Percentiles rank a stretch among this genome's conserved stretches.
phyloP scores from a whole-genome alignment of 2,329 filamentous ascomycete species.

The Bipolaris cookei region DNA sequence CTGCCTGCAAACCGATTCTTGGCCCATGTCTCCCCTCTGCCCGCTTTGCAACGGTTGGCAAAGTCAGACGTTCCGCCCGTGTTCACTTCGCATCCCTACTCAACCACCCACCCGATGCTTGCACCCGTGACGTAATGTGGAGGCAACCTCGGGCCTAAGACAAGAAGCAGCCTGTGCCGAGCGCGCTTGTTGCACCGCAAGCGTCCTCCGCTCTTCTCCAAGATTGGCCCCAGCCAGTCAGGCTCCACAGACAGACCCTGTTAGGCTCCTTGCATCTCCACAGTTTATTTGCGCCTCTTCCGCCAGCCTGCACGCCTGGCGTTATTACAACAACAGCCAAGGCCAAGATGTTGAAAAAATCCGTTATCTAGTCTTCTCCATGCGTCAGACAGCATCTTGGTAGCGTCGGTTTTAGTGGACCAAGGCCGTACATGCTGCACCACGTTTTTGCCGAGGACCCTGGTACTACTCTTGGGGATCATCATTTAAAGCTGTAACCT shows the following conservation, averaged over 20 bases:
- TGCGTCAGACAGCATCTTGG: constrained; percentile 29
- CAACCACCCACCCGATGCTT: constrained; percentile 11
- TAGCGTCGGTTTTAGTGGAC: constrained; percentile 33
- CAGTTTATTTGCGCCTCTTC: constrained; percentile 37
- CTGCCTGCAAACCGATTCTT: background rate
- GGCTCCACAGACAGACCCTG: constrained; percentile 33
- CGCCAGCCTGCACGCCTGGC: constrained; percentile 28
- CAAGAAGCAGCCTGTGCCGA: constrained; percentile 29
- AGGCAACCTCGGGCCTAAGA: constrained; percentile 25
- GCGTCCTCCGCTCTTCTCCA: constrained; percentile 29
- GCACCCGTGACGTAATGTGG: constrained; percentile 30
- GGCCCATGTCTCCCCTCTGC: background rate
- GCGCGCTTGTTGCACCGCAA: constrained; percentile 34
- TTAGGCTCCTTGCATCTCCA: constrained; percentile 35
- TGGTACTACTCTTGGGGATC: constrained; percentile 20
- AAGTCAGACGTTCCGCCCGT: constrained; percentile 4
- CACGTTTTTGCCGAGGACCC: constrained; percentile 24
- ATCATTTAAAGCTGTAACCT: constrained; percentile 34
- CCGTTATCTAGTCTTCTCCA: constrained; percentile 39
- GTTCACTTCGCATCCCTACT: background rate
- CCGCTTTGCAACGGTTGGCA: background rate
- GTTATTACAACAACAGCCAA: constrained; percentile 37
- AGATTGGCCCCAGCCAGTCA: constrained; percentile 31
- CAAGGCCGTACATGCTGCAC: constrained; percentile 18
- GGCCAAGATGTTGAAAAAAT: constrained; percentile 36